Percentiles rank a stretch among this genome's conserved stretches.
Conservation (phyloP, 257 asterid genomes). For the Solanum rostratum region DNA sequence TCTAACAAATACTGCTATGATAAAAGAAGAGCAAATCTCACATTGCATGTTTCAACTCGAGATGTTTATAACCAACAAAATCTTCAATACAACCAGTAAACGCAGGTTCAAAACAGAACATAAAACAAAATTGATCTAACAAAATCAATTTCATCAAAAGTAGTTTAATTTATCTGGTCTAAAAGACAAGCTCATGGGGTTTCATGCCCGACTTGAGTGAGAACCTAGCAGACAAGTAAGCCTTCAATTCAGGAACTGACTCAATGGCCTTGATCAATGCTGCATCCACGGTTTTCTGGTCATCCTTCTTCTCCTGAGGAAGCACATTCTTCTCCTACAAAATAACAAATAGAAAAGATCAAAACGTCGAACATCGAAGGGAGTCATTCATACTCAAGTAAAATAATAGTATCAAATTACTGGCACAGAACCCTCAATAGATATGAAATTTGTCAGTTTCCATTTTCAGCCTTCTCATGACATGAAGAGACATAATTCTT, state of each 20-base stretch:
- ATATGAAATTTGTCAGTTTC: neutral
- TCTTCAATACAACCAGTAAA: neutral
- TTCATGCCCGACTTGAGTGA: constrained; percentile 14
- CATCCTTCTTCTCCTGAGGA: constrained; percentile 8
- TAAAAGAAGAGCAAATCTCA: neutral
- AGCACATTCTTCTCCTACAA: constrained; percentile 15
- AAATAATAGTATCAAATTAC: neutral
- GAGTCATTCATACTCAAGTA: neutral
- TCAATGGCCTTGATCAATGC: constrained; percentile 7
- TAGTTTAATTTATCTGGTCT: neutral
- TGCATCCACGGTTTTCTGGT: constrained; percentile 10
- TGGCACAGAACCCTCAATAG: neutral
- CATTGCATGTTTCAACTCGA: neutral
- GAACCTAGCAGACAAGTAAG: constrained; percentile 13
- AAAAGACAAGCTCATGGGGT: constrained; percentile 17
- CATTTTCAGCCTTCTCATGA: no score
- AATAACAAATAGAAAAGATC: neutral
- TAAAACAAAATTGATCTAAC: neutral
- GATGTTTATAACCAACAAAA: neutral
- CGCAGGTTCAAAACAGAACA: neutral
- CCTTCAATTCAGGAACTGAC: constrained; percentile 7
- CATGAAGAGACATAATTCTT: neutral
- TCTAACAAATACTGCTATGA: neutral
- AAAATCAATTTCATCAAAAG: neutral
- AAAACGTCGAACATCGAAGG: neutral